Conservation (phyloP, 768 basidiomycete genomes). For the Clitopilus hobsonii region DNA sequence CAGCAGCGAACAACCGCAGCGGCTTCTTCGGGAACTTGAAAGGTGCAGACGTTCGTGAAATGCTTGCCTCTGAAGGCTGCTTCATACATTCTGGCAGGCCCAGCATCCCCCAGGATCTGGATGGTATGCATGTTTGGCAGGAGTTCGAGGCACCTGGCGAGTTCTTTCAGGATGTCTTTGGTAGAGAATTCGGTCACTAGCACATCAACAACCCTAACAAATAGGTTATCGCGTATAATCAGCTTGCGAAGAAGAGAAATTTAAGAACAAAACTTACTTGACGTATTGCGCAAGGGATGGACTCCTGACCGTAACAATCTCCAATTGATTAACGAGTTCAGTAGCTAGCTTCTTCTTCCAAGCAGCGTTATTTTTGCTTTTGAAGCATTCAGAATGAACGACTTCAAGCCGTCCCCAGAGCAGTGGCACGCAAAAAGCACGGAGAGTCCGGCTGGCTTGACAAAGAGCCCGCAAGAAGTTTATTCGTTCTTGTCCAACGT, state of each 20-base stretch:
- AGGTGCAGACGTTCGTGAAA: not conserved
- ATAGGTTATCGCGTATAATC: too few species aligned
- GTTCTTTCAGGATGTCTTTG: not conserved
- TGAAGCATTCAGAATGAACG: too few species aligned
- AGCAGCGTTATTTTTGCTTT: too few species aligned
- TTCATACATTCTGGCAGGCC: not conserved
- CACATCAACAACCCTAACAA: not conserved
- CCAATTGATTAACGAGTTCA: too few species aligned
- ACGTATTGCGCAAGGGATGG: too few species aligned
- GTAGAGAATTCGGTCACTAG: not conserved
- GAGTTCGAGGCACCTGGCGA: not conserved
- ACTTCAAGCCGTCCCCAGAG: constrained; percentile 16
- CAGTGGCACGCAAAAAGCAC: constrained; percentile 11
- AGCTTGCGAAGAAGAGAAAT: too few species aligned
- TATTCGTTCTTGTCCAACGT: not conserved
- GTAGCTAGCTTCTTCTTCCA: too few species aligned
- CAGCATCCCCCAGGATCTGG: not conserved
- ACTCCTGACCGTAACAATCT: too few species aligned
- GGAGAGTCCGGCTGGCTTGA: constrained; percentile 13
- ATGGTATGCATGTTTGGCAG: not conserved
- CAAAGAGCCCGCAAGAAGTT: constrained; percentile 12
- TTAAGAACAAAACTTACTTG: too few species aligned
- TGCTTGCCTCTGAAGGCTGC: not conserved
- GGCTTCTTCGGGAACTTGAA: not conserved
- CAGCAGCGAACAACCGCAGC: not conserved